These are phyloP conservation scores for Sphaerobolus stellatus DNA, from an alignment of 1,284 basidiomycete species.

Conservation along the genomic window DNA sequence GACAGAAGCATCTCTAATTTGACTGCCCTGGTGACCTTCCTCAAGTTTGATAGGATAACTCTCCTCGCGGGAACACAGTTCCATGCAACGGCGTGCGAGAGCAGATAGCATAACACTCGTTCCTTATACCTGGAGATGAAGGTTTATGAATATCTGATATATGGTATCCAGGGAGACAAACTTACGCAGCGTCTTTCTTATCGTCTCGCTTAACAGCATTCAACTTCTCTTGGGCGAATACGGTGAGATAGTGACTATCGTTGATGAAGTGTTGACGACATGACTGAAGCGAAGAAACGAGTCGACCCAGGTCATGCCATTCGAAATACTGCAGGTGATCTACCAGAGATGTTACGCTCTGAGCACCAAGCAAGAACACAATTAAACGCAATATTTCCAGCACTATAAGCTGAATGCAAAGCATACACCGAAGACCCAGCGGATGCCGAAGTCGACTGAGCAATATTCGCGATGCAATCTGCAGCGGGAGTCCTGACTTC, in stretches of 20 bases:
- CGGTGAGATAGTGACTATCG: conserved; percentile 63
- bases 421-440: conserved; percentile 69
- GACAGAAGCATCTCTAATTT: conserved; percentile 72
- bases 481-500: conserved; percentile 65
- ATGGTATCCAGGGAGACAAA: conserved; percentile 12
- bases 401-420: conserved; percentile 81
- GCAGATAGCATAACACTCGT: conserved; percentile 73
- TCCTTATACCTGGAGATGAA: conserved; percentile 63
- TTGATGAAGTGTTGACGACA: conserved; percentile 65
- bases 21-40: conserved; percentile 58
- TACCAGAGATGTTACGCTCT: conserved; percentile 25
- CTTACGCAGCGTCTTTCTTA: conserved; percentile 66
- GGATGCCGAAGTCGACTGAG: conserved; percentile 39
- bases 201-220: conserved; percentile 46
- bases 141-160: conserved; percentile 2
- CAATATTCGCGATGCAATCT: conserved; percentile 57
- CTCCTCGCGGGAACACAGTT: conserved; percentile 50
- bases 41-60: conserved; percentile 59
- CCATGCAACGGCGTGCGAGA: conserved; percentile 79
- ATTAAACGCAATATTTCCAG: conserved; percentile 52
- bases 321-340: conserved; percentile 79
- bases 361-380: background rate
- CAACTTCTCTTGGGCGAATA: conserved; percentile 66
- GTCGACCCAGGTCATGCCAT: conserved; percentile 66
- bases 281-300: conserved; percentile 57